phyloP scores from a whole-genome alignment of 129 eudicot genomes.

The Artemisia argyi region DNA sequence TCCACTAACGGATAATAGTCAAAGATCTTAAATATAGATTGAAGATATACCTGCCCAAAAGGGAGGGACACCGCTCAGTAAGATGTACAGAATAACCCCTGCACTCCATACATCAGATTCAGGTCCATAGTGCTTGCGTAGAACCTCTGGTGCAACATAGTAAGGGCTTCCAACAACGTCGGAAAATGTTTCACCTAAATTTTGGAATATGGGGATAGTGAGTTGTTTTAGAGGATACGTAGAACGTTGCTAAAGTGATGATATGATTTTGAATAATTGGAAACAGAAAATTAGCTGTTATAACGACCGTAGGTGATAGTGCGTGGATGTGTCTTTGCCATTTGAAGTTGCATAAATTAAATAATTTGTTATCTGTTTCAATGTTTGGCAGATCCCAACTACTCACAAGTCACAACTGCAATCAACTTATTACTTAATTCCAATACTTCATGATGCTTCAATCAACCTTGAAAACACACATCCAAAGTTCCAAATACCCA shows the following conservation, averaged over 20 bases:
- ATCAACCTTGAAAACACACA: constrained; percentile 2
- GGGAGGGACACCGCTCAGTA: constrained; percentile 91
- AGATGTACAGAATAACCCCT: constrained; percentile 84
- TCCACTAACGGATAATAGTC: neutral
- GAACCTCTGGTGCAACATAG: constrained; percentile 94
- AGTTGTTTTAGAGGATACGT: neutral
- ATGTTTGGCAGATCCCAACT: neutral
- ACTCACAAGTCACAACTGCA: neutral
- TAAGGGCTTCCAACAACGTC: constrained; percentile 97
- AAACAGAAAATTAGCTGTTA: neutral
- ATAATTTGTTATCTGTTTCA: neutral
- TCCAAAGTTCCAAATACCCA: neutral
- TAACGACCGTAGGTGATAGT: neutral
- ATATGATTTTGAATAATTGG: neutral
- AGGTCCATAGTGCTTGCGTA: constrained; percentile 86
- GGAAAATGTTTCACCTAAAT: constrained; percentile 70
- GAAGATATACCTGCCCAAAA: constrained; percentile 83
- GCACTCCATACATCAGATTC: constrained; percentile 99
- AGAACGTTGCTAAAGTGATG: neutral
- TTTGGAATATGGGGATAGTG: constrained; percentile 8
- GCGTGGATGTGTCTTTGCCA: neutral
- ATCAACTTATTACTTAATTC: neutral
- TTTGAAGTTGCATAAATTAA: neutral
- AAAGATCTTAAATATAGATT: neutral
- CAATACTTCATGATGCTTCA: neutral